phyloP scores from a whole-genome alignment of 495 filamentous ascomycete genomes.

The Hyaloscypha bicolor region DNA sequence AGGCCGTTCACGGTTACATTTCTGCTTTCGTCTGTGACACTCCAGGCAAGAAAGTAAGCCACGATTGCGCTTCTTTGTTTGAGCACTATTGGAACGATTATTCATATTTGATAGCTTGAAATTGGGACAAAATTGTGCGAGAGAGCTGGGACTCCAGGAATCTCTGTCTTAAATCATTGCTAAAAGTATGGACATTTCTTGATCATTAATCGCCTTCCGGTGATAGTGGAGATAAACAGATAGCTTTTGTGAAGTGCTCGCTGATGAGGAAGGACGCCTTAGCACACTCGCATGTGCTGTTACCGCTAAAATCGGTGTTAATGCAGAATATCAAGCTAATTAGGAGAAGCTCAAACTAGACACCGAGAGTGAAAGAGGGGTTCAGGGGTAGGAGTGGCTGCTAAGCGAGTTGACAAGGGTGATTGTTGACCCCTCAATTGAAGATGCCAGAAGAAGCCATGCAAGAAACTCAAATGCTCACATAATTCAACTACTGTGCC shows the following conservation, averaged over 20 bases:
- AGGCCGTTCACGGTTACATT: constrained; percentile 16
- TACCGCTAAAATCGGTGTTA: constrained; percentile 12
- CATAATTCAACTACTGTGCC: not conserved
- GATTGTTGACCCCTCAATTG: not conserved
- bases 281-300: not conserved
- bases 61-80: constrained; percentile 16
- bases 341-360: too few relatives aligned
- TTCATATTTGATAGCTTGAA: not conserved
- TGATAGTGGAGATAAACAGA: not conserved
- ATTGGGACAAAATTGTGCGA: not conserved
- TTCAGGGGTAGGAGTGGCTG: not conserved
- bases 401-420: not conserved
- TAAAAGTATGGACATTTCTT: not conserved
- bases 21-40: constrained; percentile 22
- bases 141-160: not conserved
- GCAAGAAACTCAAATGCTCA: not conserved
- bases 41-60: constrained; percentile 9
- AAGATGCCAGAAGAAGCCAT: not conserved
- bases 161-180: not conserved
- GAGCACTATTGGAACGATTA: not conserved
- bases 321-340: not conserved
- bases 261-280: not conserved
- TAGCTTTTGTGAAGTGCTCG: not conserved
- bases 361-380: not conserved
- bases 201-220: not conserved